Conservation (phyloP, 768 basidiomycete species). For the Psilocybe azurescens region DNA sequence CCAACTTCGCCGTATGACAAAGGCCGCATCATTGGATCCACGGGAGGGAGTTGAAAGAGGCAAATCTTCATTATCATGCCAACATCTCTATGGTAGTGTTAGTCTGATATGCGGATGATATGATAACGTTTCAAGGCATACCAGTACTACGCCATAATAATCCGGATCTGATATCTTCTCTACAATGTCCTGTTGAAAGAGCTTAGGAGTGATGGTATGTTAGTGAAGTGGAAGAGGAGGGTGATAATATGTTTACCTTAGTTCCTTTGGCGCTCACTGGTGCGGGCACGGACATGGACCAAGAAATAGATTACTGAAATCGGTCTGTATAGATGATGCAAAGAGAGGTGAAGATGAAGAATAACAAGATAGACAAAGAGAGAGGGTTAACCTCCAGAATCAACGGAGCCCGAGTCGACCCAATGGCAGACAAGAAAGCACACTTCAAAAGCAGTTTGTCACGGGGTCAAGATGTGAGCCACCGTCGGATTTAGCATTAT, state of each 20-base stretch:
- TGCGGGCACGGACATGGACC: no score
- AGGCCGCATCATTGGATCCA: conserved; percentile 77
- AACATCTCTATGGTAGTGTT: conserved; percentile 64
- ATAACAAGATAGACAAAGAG: neutral
- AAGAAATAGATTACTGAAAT: no score
- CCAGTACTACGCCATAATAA: conserved; percentile 69
- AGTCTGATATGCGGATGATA: neutral
- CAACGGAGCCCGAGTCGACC: no score
- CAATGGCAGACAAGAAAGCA: neutral
- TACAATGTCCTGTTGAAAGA: conserved; percentile 75
- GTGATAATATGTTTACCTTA: neutral
- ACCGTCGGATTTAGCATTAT: neutral
- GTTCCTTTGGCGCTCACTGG: neutral
- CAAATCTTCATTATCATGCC: conserved; percentile 86
- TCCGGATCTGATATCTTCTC: conserved; percentile 45
- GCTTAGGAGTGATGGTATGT: conserved; percentile 37
- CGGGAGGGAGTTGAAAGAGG: conserved; percentile 44
- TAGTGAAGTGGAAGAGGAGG: neutral
- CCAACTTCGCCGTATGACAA: conserved; percentile 83
- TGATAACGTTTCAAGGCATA: conserved; percentile 28
- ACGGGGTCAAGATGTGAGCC: neutral
- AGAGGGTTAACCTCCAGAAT: neutral
- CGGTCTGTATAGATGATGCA: neutral
- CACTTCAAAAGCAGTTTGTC: neutral
- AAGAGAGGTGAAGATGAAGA: neutral